Evolutionary conservation across 139 green algal genomes (phyloP).

Genomic region (Chlamydomonas eustigma): DNA sequence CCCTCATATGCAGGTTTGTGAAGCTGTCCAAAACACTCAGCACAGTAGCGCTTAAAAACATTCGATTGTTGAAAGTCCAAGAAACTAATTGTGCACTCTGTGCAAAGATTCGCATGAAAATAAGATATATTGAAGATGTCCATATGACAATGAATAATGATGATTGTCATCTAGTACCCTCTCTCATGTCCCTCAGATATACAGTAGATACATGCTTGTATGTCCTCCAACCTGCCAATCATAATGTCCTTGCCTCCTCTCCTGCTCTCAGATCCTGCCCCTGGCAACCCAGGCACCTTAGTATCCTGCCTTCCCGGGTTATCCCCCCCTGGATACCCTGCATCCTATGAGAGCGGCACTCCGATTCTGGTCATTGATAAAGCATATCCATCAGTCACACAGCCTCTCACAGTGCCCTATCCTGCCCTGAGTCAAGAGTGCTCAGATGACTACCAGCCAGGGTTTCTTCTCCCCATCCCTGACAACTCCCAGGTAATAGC

Average conservation of each 20-base stretch:
- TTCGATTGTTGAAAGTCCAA: no score
- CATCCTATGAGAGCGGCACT: neutral
- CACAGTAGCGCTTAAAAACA: no score
- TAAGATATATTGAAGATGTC: no score
- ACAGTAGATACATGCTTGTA: no score
- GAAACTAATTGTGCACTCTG: no score
- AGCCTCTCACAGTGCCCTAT: constrained; percentile 33
- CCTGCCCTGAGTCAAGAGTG: constrained; percentile 33
- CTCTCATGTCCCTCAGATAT: no score
- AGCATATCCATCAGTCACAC: neutral
- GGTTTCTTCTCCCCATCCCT: constrained; percentile 2
- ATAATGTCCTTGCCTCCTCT: neutral
- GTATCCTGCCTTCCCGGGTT: neutral
- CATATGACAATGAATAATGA: no score
- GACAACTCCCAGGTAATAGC: neutral
- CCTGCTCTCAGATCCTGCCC: constrained; percentile 33
- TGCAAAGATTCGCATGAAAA: no score
- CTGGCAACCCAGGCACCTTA: constrained; percentile 34
- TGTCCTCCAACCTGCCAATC: no score
- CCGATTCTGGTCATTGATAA: neutral
- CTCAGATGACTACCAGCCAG: constrained; percentile 12
- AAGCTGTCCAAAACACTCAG: no score
- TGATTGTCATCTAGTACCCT: no score
- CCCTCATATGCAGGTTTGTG: neutral
- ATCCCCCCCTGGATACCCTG: neutral